Evolutionary conservation across 1,284 basidiomycete genomes (phyloP).

Genomic region (Ceratorhiza oryzae-sativae): DNA sequence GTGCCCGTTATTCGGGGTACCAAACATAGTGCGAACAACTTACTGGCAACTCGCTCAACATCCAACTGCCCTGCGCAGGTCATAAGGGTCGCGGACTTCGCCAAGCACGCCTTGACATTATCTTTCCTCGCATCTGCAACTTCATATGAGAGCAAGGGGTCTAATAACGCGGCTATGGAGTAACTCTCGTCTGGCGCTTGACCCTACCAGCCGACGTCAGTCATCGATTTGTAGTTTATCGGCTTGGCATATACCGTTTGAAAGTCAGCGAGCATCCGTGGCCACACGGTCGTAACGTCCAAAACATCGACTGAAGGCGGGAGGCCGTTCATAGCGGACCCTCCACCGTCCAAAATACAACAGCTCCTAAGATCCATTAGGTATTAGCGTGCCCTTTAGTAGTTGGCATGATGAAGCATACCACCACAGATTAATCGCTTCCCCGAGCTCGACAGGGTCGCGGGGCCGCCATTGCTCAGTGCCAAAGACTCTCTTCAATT

Average conservation of each 20-base stretch:
- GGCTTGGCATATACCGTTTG: background rate
- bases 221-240: background rate
- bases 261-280: constrained; percentile 15
- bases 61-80: background rate
- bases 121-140: constrained; percentile 9
- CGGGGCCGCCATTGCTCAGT: background rate
- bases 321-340: constrained; percentile 23
- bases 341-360: background rate
- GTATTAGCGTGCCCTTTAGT: background rate
- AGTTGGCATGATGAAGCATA: background rate
- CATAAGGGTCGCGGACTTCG: constrained; percentile 3
- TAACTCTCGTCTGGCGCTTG: constrained; percentile 7
- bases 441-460: constrained; percentile 17
- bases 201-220: background rate
- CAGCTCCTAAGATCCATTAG: background rate
- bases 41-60: constrained; percentile 4
- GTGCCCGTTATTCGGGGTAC: background rate
- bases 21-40: background rate
- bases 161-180: constrained; percentile 2
- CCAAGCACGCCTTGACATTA: constrained; percentile 13
- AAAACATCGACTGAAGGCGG: background rate
- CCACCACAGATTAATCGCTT: constrained; percentile 36
- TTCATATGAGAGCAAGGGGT: background rate
- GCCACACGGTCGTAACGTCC: constrained; percentile 31
- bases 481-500: background rate